These are phyloP conservation scores for Urtica urens DNA, from an alignment of 306 rosid species.

Conservation along the genomic window DNA sequence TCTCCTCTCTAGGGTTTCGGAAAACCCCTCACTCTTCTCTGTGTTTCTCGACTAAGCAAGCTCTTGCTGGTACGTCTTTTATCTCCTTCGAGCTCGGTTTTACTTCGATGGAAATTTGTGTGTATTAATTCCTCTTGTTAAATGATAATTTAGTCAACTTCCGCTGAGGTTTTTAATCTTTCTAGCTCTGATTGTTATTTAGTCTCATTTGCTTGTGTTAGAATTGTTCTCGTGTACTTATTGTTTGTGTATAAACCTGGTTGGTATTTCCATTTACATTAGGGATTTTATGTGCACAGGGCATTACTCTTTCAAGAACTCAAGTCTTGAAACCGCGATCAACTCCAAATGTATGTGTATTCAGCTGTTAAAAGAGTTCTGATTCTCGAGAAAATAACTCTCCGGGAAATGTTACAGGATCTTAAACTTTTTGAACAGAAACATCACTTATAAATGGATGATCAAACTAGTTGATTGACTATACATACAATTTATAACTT, in stretches of 20 bases:
- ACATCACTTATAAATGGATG: too few species aligned
- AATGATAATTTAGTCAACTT: not conserved
- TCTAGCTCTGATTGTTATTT: not conserved
- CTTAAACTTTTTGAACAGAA: too few species aligned
- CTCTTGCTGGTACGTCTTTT: conserved; percentile 22
- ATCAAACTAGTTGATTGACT: too few species aligned
- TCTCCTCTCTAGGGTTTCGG: conserved; percentile 13
- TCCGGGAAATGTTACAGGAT: too few species aligned
- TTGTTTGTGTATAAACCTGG: conserved; percentile 5
- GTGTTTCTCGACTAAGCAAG: not conserved
- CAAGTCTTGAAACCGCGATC: too few species aligned
- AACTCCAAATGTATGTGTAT: too few species aligned
- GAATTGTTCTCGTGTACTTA: not conserved
- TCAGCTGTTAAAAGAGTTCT: too few species aligned
- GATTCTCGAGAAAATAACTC: too few species aligned
- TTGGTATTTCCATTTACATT: too few species aligned
- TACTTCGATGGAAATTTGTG: conserved; percentile 8
- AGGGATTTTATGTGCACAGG: too few species aligned
- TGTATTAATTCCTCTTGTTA: not conserved
- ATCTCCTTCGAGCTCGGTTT: conserved; percentile 2
- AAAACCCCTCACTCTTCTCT: conserved; percentile 1
- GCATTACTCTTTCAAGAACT: too few species aligned
- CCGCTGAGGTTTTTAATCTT: not conserved
- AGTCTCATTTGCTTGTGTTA: conserved; percentile 9
- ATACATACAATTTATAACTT: too few species aligned